Base-by-base conservation (phyloP, 75 land plant species). In the Selaginella moellendorffii region DNA sequence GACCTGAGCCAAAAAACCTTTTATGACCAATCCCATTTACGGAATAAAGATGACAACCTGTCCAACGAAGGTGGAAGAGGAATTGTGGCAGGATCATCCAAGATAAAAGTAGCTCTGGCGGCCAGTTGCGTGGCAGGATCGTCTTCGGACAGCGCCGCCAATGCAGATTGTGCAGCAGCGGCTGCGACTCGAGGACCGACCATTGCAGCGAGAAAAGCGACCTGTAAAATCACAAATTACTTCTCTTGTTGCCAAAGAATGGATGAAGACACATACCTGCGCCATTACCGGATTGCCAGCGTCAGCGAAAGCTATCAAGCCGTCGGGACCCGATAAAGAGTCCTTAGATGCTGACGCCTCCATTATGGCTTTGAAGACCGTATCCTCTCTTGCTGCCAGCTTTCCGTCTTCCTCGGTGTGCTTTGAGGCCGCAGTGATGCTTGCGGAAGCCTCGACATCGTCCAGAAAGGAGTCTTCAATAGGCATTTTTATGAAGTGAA, bases 241-340 rank as follows among this genome's bases (percentile, higher is more conserved):
- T n/a, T n/a, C n/a, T n/a, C n/a, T n/a, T n/a, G n/a, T n/a, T n/a
- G n/a, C n/a, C n/a, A n/a, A n/a, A n/a, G n/a, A n/a, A n/a, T n/a
- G n/a, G n/a, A n/a, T n/a, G n/a, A n/a, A n/a, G n/a, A n/a, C 8
- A 76, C 81, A 23, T 79, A 92, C 97, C 85, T 90, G 73, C 59
- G 97, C 77, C 97, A 92, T 92, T 52, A 85, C 97, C 53, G 97
- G 97, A 58, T 92, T 92, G 54, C 84, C 83, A 14, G 85, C 90
- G 28, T 88, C 90, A 64, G 83, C 79, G 76, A 92, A 83, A 24
- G 87, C 80, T 52, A 79, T 52, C 9, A 61, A 51, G 1, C 36
- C 67, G 51, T 63, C 78, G 21, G 74, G 66, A 25, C 64, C 62
- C 42, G 68, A 65, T 42, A 74, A 54, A 24, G 62, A 74, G 30